Base-by-base conservation (phyloP, 2,329 filamentous ascomycete genomes). In the Cladosporium cucumerinum region DNA sequence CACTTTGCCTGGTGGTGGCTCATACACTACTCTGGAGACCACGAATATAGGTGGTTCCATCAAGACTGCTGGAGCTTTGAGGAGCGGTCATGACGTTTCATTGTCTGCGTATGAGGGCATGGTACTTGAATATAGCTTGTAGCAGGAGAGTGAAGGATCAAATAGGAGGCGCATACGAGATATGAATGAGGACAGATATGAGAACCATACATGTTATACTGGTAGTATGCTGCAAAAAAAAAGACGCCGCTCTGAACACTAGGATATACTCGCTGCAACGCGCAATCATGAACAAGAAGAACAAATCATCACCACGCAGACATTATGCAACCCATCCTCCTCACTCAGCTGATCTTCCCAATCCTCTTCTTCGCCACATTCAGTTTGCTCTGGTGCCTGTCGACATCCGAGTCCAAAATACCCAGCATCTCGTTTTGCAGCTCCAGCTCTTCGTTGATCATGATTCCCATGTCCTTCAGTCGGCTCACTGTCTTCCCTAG, bases 381-480 rank as follows among this genome's bases (percentile, higher is more conserved):
- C 64, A 93, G 78, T 83, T 94, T 94, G 66, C 83, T 83, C 51
- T 84, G 82, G 18, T 92, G 81, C 6, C 88, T 81, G 63, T 88
- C 86, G 2, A 84, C 84, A 76, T 93, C 89, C 63, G 87, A 81
- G 68, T 89, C 87, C 67, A 93, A 74, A 69, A 86, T 77, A 14
- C 86, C 84, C 32, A 95, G 80, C 85, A 92, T 86, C 75, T 86
- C 84, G 63, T 87, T 89, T 79, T 94, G 90, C 69, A 86, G 78
- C 61, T 87, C 84, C 64, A 93, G 82, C 79, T 94, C 91, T 58
- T 88, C 85, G 68, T 91, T 85, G 72, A 95, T 93, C 64, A 87
- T 84, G 55, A 91, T 80, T 0, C 91, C 91, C 85, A 94, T 91
- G 77, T 93, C 88, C 73, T 86, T 88, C 80, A 94, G 89, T 65